These are phyloP conservation scores for Fraxinus velutina DNA, from an alignment of 305 asterid genomes.

Conservation along the genomic window DNA sequence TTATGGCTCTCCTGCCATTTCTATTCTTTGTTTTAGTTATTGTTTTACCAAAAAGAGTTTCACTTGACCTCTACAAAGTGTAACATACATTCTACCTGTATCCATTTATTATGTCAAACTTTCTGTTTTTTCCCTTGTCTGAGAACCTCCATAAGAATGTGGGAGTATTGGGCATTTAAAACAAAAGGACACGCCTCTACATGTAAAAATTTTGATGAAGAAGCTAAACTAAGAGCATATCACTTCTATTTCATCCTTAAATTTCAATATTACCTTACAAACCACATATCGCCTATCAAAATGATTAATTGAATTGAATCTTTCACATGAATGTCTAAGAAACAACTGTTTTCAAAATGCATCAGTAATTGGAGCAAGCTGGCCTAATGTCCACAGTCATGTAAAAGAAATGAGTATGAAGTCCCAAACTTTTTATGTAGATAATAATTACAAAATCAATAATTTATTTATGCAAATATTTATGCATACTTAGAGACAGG, in stretches of 20 bases:
- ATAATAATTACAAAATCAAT: background rate
- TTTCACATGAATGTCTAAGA: background rate
- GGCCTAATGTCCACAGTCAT: background rate
- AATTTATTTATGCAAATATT: background rate
- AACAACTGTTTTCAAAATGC: background rate
- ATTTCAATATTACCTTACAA: background rate
- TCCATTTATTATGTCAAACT: background rate
- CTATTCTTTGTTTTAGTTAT: background rate
- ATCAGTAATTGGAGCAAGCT: background rate
- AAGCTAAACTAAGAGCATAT: background rate
- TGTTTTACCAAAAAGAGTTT: background rate
- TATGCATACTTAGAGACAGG: background rate
- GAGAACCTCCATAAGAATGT: background rate
- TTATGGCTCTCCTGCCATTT: background rate
- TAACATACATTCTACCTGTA: background rate
- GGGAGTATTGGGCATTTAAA: background rate
- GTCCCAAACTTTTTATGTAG: background rate
- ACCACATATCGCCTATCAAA: background rate
- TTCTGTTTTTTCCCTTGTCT: background rate
- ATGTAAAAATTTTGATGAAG: background rate
- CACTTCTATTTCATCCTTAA: background rate
- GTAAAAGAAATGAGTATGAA: background rate
- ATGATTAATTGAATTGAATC: background rate
- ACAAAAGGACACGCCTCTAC: background rate
- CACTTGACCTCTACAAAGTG: background rate